phyloP scores from a whole-genome alignment of 2,329 filamentous ascomycete species.

The Phaeosphaeriaceae sp. region DNA sequence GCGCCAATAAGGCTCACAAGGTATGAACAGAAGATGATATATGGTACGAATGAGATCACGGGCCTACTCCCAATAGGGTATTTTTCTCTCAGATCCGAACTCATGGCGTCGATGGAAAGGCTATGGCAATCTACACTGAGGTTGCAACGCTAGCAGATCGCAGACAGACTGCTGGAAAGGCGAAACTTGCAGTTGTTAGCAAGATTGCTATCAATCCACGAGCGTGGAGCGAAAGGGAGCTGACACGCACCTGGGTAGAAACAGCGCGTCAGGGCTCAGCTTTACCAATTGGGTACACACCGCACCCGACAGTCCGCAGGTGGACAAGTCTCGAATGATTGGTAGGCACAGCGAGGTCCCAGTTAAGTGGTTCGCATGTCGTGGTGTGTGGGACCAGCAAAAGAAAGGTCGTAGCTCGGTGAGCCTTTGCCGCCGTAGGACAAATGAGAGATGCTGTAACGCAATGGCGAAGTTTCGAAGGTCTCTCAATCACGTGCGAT shows the following conservation, averaged over 20 bases:
- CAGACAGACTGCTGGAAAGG: neutral
- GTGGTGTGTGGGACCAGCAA: neutral
- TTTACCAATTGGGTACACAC: neutral
- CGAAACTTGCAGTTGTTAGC: neutral
- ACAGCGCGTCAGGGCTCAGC: neutral
- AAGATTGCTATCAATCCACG: neutral
- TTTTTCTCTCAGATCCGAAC: slow-evolving; percentile 21
- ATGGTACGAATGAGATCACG: slow-evolving; percentile 49
- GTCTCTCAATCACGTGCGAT: slow-evolving; percentile 2
- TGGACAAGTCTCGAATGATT: neutral
- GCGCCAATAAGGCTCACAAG: slow-evolving; percentile 77
- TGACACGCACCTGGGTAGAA: neutral
- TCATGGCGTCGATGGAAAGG: slow-evolving; percentile 9
- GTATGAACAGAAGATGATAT: slow-evolving; percentile 62
- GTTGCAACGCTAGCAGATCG: neutral
- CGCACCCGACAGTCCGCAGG: neutral
- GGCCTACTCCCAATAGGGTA: slow-evolving; percentile 46
- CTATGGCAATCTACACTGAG: neutral
- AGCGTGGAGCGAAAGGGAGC: neutral
- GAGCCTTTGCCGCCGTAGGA: neutral
- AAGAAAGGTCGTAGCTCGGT: neutral
- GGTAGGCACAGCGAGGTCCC: neutral
- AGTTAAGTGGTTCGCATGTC: slow-evolving; percentile 8
- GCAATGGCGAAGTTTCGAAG: slow-evolving; percentile 9
- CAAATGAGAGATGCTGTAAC: slow-evolving; percentile 1